phyloP scores from a whole-genome alignment of 352 stramenopile genomes.

The Globisporangium echinulatum region DNA sequence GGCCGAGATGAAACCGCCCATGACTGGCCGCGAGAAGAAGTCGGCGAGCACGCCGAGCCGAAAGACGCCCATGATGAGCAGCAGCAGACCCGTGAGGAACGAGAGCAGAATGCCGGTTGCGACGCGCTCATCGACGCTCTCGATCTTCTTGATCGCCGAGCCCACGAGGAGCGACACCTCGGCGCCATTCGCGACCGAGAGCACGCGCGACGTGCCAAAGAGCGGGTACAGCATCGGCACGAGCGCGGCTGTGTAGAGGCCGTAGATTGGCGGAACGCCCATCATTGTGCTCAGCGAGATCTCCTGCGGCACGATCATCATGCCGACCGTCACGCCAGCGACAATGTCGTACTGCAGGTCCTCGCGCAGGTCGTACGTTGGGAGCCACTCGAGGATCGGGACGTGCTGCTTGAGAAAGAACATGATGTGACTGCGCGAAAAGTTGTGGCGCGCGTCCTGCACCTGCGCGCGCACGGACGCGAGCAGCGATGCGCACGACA shows the following conservation, averaged over 20 bases:
- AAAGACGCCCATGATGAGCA: constrained; percentile 78
- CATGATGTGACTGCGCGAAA: constrained; percentile 19
- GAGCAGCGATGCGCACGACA: constrained; percentile 8
- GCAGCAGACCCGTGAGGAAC: constrained; percentile 71
- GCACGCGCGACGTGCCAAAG: constrained; percentile 74
- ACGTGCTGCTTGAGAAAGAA: constrained; percentile 42
- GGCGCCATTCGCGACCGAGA: constrained; percentile 77
- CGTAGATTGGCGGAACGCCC: constrained; percentile 82
- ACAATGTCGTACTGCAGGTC: constrained; percentile 54
- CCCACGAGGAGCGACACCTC: constrained; percentile 52
- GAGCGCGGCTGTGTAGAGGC: constrained; percentile 82
- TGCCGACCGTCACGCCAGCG: constrained; percentile 51
- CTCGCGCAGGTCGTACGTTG: constrained; percentile 41
- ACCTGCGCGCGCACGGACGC: neutral
- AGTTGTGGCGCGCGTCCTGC: constrained; percentile 16
- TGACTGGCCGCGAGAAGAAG: constrained; percentile 87
- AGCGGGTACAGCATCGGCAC: constrained; percentile 84
- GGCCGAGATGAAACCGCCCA: constrained; percentile 88
- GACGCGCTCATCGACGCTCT: constrained; percentile 39
- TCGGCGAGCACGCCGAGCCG: constrained; percentile 79
- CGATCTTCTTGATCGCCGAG: constrained; percentile 60
- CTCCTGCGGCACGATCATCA: constrained; percentile 88
- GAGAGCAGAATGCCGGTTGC: constrained; percentile 45
- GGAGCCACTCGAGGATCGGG: constrained; percentile 56
- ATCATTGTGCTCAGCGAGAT: constrained; percentile 89